Conservation (phyloP, 257 asterid species). For the Orobanche coerulescens region DNA sequence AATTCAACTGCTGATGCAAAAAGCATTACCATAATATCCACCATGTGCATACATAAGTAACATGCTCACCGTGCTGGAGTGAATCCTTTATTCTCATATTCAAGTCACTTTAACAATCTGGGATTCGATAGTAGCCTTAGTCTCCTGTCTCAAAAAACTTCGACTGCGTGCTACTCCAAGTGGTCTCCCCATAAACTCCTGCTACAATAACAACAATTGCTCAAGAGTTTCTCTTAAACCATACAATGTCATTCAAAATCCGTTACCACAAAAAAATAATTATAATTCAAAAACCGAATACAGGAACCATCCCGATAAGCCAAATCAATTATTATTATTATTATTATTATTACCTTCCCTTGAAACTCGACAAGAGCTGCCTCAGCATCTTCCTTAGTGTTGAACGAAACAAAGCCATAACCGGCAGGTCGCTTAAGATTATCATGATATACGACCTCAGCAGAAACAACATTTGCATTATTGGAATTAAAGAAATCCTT, state of each 20-base stretch:
- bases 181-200: conserved; percentile 88
- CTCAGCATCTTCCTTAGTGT: conserved; percentile 65
- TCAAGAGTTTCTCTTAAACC: conserved; percentile 8
- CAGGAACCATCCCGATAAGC: neutral
- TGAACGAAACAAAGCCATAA: conserved; percentile 84
- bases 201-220: conserved; percentile 18
- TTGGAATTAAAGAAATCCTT: conserved; percentile 63
- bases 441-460: conserved; percentile 60
- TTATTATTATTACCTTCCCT: conserved; percentile 49
- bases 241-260: neutral
- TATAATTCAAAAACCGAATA: neutral
- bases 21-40: neutral
- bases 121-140: conserved; percentile 43
- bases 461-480: conserved; percentile 62
- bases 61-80: conserved; percentile 28
- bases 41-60: conserved; percentile 8
- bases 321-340: neutral
- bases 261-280: neutral
- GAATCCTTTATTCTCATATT: conserved; percentile 1
- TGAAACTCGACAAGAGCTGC: conserved; percentile 56
- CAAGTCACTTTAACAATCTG: conserved; percentile 25
- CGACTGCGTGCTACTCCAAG: conserved; percentile 63
- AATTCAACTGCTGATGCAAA: neutral
- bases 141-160: conserved; percentile 53
- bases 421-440: conserved; percentile 74